Conservation (phyloP, 371 early-diverging fungal genomes). For the Parasitella parasitica region DNA sequence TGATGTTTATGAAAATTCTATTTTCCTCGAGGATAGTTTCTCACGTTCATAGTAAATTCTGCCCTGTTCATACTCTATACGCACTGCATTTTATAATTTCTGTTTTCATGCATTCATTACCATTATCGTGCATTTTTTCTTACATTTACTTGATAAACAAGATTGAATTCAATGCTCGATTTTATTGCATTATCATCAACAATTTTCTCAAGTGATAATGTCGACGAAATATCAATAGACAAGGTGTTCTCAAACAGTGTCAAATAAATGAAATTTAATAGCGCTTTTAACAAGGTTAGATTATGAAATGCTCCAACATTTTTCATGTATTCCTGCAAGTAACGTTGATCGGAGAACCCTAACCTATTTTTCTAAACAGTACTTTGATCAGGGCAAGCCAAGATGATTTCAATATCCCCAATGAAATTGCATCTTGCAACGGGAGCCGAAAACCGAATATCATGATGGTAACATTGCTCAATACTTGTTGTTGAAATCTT, state of each 20-base stretch:
- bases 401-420: not conserved
- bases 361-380: not conserved
- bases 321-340: too few species aligned
- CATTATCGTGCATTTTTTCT: not conserved
- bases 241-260: too few species aligned
- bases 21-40: not conserved
- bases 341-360: not conserved
- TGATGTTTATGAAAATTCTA: too few species aligned
- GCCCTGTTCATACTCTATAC: too few species aligned
- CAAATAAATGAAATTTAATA: not conserved
- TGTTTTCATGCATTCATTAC: not conserved
- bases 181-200: too few species aligned
- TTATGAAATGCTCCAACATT: too few species aligned
- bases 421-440: not conserved
- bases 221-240: too few species aligned
- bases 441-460: not conserved
- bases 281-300: too few species aligned
- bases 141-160: too few species aligned
- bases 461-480: not conserved
- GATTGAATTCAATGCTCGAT: too few species aligned
- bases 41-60: too few species aligned
- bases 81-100: not conserved
- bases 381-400: not conserved
- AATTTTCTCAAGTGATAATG: too few species aligned
- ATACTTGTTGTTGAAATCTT: not conserved